Evolutionary conservation across 2,329 filamentous ascomycete genomes (phyloP).

Genomic region (Hypoxylon rubiginosum): DNA sequence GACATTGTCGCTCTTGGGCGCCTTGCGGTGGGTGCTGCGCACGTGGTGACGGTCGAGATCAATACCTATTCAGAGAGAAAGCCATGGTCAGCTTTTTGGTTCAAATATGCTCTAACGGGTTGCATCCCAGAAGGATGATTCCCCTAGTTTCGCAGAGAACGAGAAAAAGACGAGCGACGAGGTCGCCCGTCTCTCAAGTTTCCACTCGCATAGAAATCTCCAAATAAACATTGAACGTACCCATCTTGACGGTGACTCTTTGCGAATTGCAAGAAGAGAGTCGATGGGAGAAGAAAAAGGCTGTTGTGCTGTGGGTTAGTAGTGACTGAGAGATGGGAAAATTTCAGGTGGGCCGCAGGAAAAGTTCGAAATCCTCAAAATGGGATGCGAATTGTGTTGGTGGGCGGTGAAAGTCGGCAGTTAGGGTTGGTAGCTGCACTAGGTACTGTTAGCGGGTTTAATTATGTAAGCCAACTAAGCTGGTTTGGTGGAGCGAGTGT

Average conservation of each 20-base stretch:
- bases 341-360: conserved; percentile 28
- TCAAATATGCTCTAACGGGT: conserved; percentile 72
- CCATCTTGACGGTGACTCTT: conserved; percentile 68
- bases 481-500: not conserved
- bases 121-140: conserved; percentile 39
- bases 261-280: conserved; percentile 49
- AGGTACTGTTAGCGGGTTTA: conserved; percentile 7
- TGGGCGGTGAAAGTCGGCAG: conserved; percentile 61
- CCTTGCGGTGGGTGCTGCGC: conserved; percentile 85
- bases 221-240: conserved; percentile 65
- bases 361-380: conserved; percentile 35
- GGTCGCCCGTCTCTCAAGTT: conserved; percentile 38
- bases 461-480: conserved; percentile 13
- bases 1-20: conserved; percentile 98
- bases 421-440: conserved; percentile 55
- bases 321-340: conserved; percentile 42
- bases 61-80: conserved; percentile 71
- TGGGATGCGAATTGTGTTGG: conserved; percentile 48
- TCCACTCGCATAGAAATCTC: conserved; percentile 57
- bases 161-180: conserved; percentile 32
- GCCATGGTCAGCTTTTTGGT: conserved; percentile 72
- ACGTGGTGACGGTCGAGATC: conserved; percentile 79
- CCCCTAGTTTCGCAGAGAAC: conserved; percentile 40
- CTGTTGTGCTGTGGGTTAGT: conserved; percentile 56
- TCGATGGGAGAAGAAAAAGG: conserved; percentile 57